Conservation (phyloP, 2,329 filamentous ascomycete genomes). For the Pestalotiopsis sp. region DNA sequence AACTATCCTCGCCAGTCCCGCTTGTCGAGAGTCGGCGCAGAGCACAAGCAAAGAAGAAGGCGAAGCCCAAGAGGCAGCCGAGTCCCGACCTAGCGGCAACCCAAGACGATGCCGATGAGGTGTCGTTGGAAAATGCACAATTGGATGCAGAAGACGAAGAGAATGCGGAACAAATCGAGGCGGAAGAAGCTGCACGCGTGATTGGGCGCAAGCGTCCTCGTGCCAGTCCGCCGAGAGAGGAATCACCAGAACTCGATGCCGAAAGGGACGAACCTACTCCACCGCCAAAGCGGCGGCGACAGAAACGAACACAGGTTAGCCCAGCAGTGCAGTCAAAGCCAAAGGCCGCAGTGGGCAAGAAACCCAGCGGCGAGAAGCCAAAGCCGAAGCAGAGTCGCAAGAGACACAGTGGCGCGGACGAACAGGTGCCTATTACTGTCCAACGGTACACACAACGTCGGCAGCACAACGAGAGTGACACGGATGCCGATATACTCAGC, state of each 20-base stretch:
- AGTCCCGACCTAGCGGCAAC: slow-evolving; percentile 21
- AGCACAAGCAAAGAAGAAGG: slow-evolving; percentile 15
- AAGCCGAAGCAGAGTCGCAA: slow-evolving; percentile 21
- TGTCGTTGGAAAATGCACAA: slow-evolving; percentile 17
- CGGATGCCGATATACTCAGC: slow-evolving; percentile 45
- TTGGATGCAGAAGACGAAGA: slow-evolving; percentile 12
- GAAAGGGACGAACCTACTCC: slow-evolving; percentile 34
- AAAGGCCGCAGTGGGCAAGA: slow-evolving; percentile 18
- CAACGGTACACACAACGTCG: slow-evolving; percentile 60
- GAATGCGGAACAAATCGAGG: slow-evolving; percentile 23
- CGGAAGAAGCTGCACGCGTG: slow-evolving; percentile 30
- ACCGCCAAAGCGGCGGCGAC: slow-evolving; percentile 37
- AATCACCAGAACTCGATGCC: slow-evolving; percentile 46
- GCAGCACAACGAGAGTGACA: slow-evolving; percentile 42
- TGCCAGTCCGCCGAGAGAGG: slow-evolving; percentile 34
- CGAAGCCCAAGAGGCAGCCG: not conserved
- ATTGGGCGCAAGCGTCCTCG: slow-evolving; percentile 49
- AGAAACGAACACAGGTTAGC: slow-evolving; percentile 37
- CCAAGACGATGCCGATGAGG: slow-evolving; percentile 22
- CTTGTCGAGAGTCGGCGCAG: slow-evolving; percentile 15
- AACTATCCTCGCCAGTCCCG: slow-evolving; percentile 29
- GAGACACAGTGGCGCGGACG: slow-evolving; percentile 27
- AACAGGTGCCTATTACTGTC: slow-evolving; percentile 58
- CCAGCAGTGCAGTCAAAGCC: slow-evolving; percentile 46
- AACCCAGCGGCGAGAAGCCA: not conserved